A percentile compares a stretch with the other conserved stretches of the same genome.
Conservation (phyloP, 495 filamentous ascomycete species). For the Aspergillus asperescens region DNA sequence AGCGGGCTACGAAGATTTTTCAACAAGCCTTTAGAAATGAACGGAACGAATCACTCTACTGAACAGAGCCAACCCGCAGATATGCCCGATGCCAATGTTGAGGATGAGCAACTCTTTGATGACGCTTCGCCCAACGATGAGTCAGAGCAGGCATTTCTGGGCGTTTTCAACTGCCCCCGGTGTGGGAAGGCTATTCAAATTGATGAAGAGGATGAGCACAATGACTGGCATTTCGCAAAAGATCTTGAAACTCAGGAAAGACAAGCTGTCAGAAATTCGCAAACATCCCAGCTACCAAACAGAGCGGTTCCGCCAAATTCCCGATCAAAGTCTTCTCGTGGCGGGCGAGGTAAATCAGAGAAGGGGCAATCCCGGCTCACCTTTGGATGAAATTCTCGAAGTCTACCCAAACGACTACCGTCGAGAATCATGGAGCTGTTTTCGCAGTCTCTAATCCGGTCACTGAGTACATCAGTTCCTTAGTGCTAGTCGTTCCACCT, state of each 20-base stretch:
- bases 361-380: slow-evolving; percentile 70
- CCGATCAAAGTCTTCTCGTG: slow-evolving; percentile 30
- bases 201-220: slow-evolving; percentile 66
- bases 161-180: slow-evolving; percentile 54
- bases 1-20: slow-evolving; percentile 35
- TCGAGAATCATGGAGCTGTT: neutral
- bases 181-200: slow-evolving; percentile 56
- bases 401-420: too few relatives aligned
- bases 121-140: slow-evolving; percentile 31
- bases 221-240: slow-evolving; percentile 95
- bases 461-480: too few relatives aligned
- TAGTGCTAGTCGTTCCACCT: too few relatives aligned
- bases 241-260: slow-evolving; percentile 64
- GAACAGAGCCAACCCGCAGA: neutral
- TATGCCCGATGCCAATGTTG: neutral
- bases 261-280: slow-evolving; percentile 26
- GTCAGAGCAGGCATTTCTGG: neutral
- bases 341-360: slow-evolving; percentile 51
- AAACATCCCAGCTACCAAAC: slow-evolving; percentile 17
- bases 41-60: slow-evolving; percentile 2
- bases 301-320: slow-evolving; percentile 24
- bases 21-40: slow-evolving; percentile 16
- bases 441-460: too few relatives aligned
- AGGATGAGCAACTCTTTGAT: neutral
- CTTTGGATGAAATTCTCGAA: slow-evolving; percentile 63